phyloP scores from a whole-genome alignment of 441 rosid species.

The Theobroma grandiflorum region DNA sequence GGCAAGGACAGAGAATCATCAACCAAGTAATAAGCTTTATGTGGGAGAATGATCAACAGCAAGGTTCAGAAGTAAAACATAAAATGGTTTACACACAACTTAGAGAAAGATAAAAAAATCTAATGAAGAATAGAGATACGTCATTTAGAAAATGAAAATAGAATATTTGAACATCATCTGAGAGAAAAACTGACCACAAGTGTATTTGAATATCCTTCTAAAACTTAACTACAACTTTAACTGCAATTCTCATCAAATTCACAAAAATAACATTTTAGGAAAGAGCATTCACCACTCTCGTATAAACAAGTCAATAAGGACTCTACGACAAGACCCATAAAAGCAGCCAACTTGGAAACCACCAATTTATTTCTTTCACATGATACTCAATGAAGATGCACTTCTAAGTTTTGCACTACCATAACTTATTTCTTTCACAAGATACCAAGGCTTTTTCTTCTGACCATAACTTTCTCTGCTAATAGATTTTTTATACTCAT shows the following conservation, averaged over 20 bases:
- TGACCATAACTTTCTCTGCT: neutral
- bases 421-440: neutral
- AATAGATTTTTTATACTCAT: neutral
- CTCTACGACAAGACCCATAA: neutral
- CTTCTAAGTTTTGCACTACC: neutral
- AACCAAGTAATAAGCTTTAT: slow-evolving; percentile 4
- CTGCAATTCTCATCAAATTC: slow-evolving; percentile 8
- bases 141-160: slow-evolving; percentile 2
- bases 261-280: neutral
- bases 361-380: neutral
- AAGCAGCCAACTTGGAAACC: neutral
- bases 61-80: neutral
- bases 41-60: neutral
- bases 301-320: slow-evolving; percentile 11
- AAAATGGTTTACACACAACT: neutral
- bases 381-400: no score
- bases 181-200: neutral
- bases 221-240: neutral
- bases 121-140: neutral
- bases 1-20: neutral
- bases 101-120: neutral
- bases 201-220: slow-evolving; percentile 3
- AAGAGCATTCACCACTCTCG: neutral
- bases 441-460: neutral
- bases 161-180: neutral